Evolutionary conservation across 495 filamentous ascomycete species (phyloP).

Genomic region (Penicillium goetzii): DNA sequence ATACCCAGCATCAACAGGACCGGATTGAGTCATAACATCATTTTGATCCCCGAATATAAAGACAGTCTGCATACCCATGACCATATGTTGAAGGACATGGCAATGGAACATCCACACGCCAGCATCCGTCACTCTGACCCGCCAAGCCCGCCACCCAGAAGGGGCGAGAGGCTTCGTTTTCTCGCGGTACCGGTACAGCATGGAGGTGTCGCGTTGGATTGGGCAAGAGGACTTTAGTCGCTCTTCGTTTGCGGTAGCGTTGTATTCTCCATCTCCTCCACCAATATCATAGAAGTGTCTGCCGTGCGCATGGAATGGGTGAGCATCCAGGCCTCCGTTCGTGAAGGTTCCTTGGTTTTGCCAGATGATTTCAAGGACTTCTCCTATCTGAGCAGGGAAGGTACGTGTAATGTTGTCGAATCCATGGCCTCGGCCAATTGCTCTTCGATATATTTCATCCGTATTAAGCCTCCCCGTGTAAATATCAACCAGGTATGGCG

Average conservation of each 20-base stretch:
- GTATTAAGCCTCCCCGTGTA: not conserved
- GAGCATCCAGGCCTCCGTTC: not conserved
- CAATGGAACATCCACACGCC: conserved; percentile 70
- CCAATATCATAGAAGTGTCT: not conserved
- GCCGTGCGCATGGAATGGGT: not conserved
- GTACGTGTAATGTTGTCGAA: not conserved
- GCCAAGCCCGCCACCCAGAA: not conserved
- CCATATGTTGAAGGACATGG: conserved; percentile 61
- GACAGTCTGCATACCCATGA: conserved; percentile 59
- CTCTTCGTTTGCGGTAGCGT: not conserved
- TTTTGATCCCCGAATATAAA: conserved; percentile 53
- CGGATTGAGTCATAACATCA: not conserved
- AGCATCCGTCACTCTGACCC: conserved; percentile 48
- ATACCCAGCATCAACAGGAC: not conserved
- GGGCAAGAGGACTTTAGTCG: not conserved
- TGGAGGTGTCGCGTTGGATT: not conserved
- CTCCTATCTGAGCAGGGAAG: not conserved
- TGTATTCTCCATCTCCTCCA: not conserved
- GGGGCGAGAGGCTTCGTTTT: not conserved
- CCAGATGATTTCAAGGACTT: not conserved
- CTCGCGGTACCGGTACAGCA: not conserved
- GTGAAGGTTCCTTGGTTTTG: not conserved
- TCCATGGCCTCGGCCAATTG: not conserved
- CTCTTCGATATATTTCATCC: not conserved
- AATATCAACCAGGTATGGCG: conserved; percentile 51